Conservation (phyloP, 495 filamentous ascomycete genomes). For the Penicillium fimorum region DNA sequence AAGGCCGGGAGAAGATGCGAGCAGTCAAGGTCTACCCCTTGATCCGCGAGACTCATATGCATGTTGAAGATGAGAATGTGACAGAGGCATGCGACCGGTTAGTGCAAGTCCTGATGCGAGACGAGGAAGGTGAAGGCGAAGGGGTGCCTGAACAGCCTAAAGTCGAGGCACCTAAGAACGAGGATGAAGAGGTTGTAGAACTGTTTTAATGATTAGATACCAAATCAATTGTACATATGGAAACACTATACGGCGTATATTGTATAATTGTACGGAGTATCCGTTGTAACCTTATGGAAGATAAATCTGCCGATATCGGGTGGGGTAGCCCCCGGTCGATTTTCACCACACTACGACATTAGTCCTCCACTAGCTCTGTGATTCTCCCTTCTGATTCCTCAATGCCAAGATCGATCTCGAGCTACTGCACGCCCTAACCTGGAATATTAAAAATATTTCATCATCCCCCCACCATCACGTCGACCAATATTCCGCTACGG, state of each 20-base stretch:
- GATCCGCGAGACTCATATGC: constrained; percentile 79
- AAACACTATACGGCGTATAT: not conserved
- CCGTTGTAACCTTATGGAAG: too few species aligned
- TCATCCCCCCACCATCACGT: constrained; percentile 17
- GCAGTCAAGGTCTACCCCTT: constrained; percentile 83
- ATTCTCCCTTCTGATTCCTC: constrained; percentile 8
- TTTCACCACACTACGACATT: not conserved
- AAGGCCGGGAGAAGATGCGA: constrained; percentile 71
- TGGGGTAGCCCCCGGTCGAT: too few species aligned
- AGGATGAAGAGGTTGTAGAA: constrained; percentile 43
- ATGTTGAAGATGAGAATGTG: constrained; percentile 76
- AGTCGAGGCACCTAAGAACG: constrained; percentile 28
- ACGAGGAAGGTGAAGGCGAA: constrained; percentile 51
- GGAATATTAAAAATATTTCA: constrained; percentile 13
- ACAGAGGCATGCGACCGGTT: constrained; percentile 82
- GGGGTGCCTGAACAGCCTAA: constrained; percentile 22
- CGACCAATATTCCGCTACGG: constrained; percentile 24
- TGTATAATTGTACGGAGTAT: not conserved
- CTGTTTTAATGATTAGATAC: constrained; percentile 29
- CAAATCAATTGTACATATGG: constrained; percentile 8
- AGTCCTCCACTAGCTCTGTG: constrained; percentile 2
- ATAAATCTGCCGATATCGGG: constrained; percentile 6
- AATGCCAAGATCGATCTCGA: not conserved
- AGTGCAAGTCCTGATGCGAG: constrained; percentile 89
- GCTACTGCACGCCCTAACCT: constrained; percentile 21